Evolutionary conservation across 345 rosid species (phyloP), one percentile per base, ranked within the genome.

Genomic region (Pistacia vera): DNA sequence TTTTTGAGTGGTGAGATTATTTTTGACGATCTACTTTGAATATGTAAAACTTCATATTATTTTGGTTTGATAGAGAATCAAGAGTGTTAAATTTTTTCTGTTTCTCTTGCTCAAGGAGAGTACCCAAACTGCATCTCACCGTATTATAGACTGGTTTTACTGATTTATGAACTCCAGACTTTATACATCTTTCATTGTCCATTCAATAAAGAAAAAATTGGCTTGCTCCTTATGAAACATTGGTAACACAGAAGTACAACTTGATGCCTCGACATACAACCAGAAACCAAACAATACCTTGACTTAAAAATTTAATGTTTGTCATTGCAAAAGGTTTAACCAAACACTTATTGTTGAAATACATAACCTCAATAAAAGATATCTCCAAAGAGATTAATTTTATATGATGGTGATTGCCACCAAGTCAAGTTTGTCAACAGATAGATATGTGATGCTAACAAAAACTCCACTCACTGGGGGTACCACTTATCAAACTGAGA

Each of bases 401-500:
- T 73, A 4, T n/a, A 44, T 17, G 63, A 59, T 16, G 22, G 71
- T n/a, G 28, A 56, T 51, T n/a, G 36, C 65, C 68, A 46, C 44
- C 41, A 63, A 48, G 63, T 52, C 17, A 25, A 56, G 66, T 30
- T 65, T 72, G 14, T 46, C 66, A 52, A 54, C 9, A 56, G 72
- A 56, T 55, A 63, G 59, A n/a, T 75, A 76, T 65, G 68, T 57
- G 33, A 36, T 74, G 38, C 59, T 49, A 69, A 13, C 59, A 6
- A 69, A 65, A 72, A 55, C 58, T 57, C 79, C 41, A 17, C 44
- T 89, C 80, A 91, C 68, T 81, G 85, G 72, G 85, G 79, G 66
- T 74, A 68, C 85, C 84, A 33, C 83, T 88, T 95, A 85, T 95
- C 97, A 70, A 92, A 88, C 83, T 90, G 89, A 2, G 95, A 90